phyloP scores from a whole-genome alignment of 1,284 basidiomycete genomes.

The Xerocomus nothofagi region DNA sequence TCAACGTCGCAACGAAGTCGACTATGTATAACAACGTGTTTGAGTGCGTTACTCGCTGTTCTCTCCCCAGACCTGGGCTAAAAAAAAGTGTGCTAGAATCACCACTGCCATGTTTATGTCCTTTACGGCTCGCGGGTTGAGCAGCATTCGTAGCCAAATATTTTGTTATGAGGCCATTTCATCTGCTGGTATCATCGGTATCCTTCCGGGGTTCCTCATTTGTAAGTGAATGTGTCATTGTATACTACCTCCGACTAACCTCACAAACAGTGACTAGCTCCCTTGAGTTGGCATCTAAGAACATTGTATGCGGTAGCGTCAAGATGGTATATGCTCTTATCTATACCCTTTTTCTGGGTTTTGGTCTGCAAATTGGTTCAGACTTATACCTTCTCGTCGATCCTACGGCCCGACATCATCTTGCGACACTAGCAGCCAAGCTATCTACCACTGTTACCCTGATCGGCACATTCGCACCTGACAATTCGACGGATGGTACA shows the following conservation, averaged over 20 bases:
- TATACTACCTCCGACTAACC: slow-evolving; percentile 10
- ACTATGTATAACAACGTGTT: slow-evolving; percentile 85
- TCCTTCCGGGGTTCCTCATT: slow-evolving; percentile 82
- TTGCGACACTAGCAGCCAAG: slow-evolving; percentile 52
- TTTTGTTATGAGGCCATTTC: slow-evolving; percentile 90
- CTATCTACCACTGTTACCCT: slow-evolving; percentile 52
- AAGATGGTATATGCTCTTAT: slow-evolving; percentile 91
- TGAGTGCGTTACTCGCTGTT: slow-evolving; percentile 57
- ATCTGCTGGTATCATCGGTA: slow-evolving; percentile 77
- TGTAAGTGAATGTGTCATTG: slow-evolving; percentile 46
- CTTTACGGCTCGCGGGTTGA: slow-evolving; percentile 75
- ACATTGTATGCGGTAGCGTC: slow-evolving; percentile 84
- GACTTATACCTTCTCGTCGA: slow-evolving; percentile 84
- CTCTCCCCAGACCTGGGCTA: slow-evolving; percentile 11
- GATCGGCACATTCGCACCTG: slow-evolving; percentile 66
- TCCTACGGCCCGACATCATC: slow-evolving; percentile 50
- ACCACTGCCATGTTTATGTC: slow-evolving; percentile 80
- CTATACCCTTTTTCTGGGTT: slow-evolving; percentile 87
- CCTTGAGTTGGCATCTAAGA: slow-evolving; percentile 84
- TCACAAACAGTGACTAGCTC: slow-evolving; percentile 71
- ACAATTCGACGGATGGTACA: slow-evolving; percentile 54
- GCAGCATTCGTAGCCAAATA: slow-evolving; percentile 67
- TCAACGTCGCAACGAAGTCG: slow-evolving; percentile 70
- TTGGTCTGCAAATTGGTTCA: slow-evolving; percentile 85
- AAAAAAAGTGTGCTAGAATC: slow-evolving; percentile 52